Evolutionary conservation across 495 filamentous ascomycete genomes (phyloP).

Genomic region (Neurospora africana): DNA sequence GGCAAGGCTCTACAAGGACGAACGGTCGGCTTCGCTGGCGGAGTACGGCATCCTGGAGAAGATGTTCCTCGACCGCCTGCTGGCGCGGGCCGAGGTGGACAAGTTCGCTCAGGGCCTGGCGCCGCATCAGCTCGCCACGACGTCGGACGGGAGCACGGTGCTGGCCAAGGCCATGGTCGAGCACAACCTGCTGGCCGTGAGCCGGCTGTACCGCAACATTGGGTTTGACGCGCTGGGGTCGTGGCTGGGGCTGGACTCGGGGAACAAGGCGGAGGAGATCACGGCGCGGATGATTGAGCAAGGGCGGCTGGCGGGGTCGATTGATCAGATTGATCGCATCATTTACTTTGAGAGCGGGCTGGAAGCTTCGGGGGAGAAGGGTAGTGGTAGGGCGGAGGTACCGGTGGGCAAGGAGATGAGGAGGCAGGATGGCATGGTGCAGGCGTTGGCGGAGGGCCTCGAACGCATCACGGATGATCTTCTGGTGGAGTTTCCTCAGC

Average conservation of each 20-base stretch:
- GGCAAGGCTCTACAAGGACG: slow-evolving; percentile 86
- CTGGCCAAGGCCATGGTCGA: slow-evolving; percentile 91
- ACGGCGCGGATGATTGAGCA: slow-evolving; percentile 95
- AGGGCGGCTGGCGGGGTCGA: slow-evolving; percentile 70
- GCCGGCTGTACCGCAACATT: slow-evolving; percentile 84
- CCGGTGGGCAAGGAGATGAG: slow-evolving; percentile 58
- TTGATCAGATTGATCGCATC: slow-evolving; percentile 86
- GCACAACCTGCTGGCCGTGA: slow-evolving; percentile 83
- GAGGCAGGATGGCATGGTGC: slow-evolving; percentile 82
- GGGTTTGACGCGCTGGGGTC: slow-evolving; percentile 63
- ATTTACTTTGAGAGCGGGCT: slow-evolving; percentile 68
- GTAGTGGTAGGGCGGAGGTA: slow-evolving; percentile 45
- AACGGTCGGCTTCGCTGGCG: slow-evolving; percentile 61
- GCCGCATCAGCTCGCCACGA: slow-evolving; percentile 82
- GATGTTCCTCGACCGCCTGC: slow-evolving; percentile 87
- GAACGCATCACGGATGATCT: slow-evolving; percentile 73
- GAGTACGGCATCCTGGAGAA: slow-evolving; percentile 91
- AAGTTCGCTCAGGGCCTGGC: slow-evolving; percentile 72
- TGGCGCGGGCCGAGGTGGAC: slow-evolving; percentile 68
- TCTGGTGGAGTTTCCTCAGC: slow-evolving; percentile 56
- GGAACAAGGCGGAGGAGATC: slow-evolving; percentile 78
- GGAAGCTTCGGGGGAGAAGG: slow-evolving; percentile 55
- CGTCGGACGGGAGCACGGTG: slow-evolving; percentile 82
- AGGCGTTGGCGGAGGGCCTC: slow-evolving; percentile 74
- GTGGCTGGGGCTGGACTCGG: slow-evolving; percentile 60